Evolutionary conservation across 2,329 filamentous ascomycete genomes (phyloP).

Genomic region (Colletotrichum kahawae): DNA sequence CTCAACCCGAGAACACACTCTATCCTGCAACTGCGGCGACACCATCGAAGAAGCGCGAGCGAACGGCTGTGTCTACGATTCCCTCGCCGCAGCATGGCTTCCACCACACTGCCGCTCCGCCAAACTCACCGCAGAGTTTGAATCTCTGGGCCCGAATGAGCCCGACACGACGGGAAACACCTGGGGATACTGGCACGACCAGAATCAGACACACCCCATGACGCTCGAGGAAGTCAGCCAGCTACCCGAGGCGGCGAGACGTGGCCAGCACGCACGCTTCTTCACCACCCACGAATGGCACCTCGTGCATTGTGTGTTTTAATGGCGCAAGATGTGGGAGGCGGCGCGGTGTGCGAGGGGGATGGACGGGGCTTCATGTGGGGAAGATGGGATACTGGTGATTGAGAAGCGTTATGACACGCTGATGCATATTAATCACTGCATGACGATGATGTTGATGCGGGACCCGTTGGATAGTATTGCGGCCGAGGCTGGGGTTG

Average conservation of each 20-base stretch:
- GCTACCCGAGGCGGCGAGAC: constrained; percentile 15
- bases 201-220: constrained; percentile 25
- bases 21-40: constrained; percentile 35
- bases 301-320: constrained; percentile 35
- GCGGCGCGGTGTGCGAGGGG: neutral
- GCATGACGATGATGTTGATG: constrained; percentile 1
- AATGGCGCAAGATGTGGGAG: constrained; percentile 34
- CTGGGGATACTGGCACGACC: constrained; percentile 37
- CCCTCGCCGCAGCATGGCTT: constrained; percentile 38
- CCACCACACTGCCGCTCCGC: constrained; percentile 36
- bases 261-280: constrained; percentile 15
- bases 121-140: constrained; percentile 36
- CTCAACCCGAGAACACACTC: neutral
- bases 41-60: constrained; percentile 30
- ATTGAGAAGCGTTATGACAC: constrained; percentile 6
- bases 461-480: neutral
- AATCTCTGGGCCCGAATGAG: constrained; percentile 30
- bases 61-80: constrained; percentile 36
- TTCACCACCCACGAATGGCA: constrained; percentile 32
- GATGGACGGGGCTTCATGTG: neutral
- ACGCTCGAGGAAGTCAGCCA: constrained; percentile 24
- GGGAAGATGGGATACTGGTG: neutral
- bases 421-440: constrained; percentile 5
- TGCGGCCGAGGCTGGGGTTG: constrained; percentile 2
- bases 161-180: constrained; percentile 23